phyloP scores from a whole-genome alignment of 768 basidiomycete species.

The Dacryopinax primogenitus region DNA sequence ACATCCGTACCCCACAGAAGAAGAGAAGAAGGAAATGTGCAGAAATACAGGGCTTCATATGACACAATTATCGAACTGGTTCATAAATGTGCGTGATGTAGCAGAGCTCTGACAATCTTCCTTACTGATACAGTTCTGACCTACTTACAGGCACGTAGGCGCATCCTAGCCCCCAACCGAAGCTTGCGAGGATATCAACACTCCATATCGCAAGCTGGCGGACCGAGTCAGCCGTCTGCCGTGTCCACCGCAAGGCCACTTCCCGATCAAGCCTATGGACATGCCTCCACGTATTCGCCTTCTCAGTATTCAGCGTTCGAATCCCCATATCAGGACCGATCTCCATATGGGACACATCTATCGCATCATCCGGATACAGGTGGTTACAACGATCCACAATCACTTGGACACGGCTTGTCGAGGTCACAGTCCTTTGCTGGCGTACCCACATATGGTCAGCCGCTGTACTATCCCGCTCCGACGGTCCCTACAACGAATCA shows the following conservation, averaged over 20 bases:
- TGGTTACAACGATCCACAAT: background rate
- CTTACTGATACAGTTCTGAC: background rate
- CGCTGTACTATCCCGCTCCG: background rate
- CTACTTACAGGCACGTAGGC: background rate
- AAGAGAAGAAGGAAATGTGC: constrained; percentile 82
- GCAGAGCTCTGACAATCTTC: no score
- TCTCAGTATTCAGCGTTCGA: background rate
- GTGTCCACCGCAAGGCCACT: background rate
- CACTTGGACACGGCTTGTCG: background rate
- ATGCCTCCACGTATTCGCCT: background rate
- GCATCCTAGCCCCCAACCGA: background rate
- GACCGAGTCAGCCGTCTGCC: background rate
- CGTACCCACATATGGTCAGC: background rate
- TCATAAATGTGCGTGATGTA: constrained; percentile 62
- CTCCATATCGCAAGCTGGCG: background rate
- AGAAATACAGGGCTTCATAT: constrained; percentile 75
- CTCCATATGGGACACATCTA: background rate
- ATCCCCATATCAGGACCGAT: background rate
- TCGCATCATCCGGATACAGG: background rate
- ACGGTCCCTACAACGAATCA: background rate
- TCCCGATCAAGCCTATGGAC: background rate
- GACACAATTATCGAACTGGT: constrained; percentile 86
- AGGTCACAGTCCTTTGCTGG: constrained; percentile 1
- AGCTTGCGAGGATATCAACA: background rate
- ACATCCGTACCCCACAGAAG: constrained; percentile 79